phyloP scores from a whole-genome alignment of 139 green algal species.

The Raphidocelis subcapitata region DNA sequence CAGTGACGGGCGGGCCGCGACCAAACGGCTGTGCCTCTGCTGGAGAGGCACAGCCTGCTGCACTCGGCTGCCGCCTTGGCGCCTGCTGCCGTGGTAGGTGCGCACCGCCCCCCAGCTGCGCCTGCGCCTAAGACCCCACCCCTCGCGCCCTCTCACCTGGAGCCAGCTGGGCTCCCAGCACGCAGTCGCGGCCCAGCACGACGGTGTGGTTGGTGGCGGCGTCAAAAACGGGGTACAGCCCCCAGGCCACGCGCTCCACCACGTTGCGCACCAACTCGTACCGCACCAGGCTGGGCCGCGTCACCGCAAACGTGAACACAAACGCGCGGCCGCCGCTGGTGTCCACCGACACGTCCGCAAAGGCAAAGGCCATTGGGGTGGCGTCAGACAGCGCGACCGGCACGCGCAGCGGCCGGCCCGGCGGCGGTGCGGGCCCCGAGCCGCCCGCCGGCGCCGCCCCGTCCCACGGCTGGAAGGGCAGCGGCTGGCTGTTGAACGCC shows the following conservation, averaged over 20 bases:
- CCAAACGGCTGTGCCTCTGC: too few relatives aligned
- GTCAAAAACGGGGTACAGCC: conserved; percentile 31
- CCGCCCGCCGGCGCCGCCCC: background rate
- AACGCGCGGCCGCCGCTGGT: background rate
- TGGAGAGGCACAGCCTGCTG: too few relatives aligned
- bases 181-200: background rate
- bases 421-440: background rate
- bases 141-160: conserved; percentile 6
- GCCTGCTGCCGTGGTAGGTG: too few relatives aligned
- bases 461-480: conserved; percentile 3
- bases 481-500: conserved; percentile 21
- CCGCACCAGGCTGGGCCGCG: conserved; percentile 18
- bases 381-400: background rate
- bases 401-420: background rate
- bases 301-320: conserved; percentile 26
- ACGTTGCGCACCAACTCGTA: conserved; percentile 31
- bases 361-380: background rate
- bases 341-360: background rate
- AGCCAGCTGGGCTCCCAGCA: background rate
- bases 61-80: too few relatives aligned
- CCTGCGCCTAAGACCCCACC: background rate
- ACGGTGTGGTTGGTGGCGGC: background rate
- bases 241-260: conserved; percentile 17
- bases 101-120: background rate
- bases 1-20: too few relatives aligned